Base-by-base conservation (phyloP, 1,284 basidiomycete genomes). In the Ustilago esculenta region DNA sequence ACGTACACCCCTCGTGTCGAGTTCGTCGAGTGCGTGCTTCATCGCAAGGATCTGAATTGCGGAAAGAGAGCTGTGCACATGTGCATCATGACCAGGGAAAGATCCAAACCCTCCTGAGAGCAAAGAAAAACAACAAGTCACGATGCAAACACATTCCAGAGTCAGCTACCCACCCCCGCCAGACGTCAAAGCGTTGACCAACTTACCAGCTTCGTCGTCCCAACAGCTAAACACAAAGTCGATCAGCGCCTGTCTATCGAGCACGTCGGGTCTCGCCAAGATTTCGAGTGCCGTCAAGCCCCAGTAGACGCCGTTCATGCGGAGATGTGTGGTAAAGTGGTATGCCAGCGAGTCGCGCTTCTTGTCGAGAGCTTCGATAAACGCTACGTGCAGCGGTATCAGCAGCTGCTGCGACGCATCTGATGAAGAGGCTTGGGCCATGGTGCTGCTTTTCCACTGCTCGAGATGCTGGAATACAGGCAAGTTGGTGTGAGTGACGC, bases 301-400 rank as follows among this genome's bases (percentile, higher is more conserved):
- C 95, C 95, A 99, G 83, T 98, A 98, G 15, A 98, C 86, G 9
- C 94, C 95, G 82, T 98, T 98, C 83, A 98, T 86, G 9, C 95
- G 91, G 8, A 98, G 86, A 83, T 98, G 95, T 8, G 93, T 87
- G 0, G 94, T 96, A 39, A 95, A 86, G 82, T 98, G 92, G 84
- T 97, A 98, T 1, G 88, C 86, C 23, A 81, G 67, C 17, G 68
- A 71, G 25, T 71, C 68, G 33, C 61, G 53, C 51, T 71, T 71
- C 42, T 59, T 63, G 59, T 72, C 70, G 10, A 72, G 40, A 15
- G 70, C 70, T 47, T 72, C 37, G 51, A 72, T 41, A 40, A 65
- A 72, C 15, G 54, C 55, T 14, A 72, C 44, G 21, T 72, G 70
- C 5, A 69, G 40, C 7, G 65, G 56, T 10, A 72, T 58, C 6